These are phyloP conservation scores for Stemphylium beticola DNA, from an alignment of 2,329 filamentous ascomycete species.

Conservation along the genomic window DNA sequence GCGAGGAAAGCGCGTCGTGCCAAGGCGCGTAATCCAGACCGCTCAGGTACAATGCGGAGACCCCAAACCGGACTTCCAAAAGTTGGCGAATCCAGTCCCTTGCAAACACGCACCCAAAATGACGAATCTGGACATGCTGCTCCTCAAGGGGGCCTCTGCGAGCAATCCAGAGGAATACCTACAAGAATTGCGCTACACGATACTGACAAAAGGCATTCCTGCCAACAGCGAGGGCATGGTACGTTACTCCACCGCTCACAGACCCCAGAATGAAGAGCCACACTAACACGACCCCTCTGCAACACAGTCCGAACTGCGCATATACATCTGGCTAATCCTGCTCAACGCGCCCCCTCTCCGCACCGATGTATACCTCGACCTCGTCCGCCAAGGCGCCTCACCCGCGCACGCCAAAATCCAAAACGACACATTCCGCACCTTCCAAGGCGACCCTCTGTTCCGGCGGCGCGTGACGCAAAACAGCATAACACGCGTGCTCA, in stretches of 20 bases:
- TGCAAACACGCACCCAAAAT: conserved; percentile 29
- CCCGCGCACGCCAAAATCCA: conserved; percentile 97
- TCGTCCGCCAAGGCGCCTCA: conserved; percentile 91
- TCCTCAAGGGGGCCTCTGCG: conserved; percentile 79
- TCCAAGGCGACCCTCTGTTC: conserved; percentile 97
- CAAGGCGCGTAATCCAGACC: conserved; percentile 7
- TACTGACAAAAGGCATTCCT: conserved; percentile 77
- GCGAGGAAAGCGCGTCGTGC: not conserved
- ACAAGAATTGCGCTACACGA: conserved; percentile 73
- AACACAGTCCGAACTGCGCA: conserved; percentile 80
- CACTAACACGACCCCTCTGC: not conserved
- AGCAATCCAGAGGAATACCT: conserved; percentile 71
- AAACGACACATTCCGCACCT: conserved; percentile 96
- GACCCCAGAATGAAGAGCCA: too few relatives aligned
- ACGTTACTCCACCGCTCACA: conserved; percentile 20
- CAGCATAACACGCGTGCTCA: conserved; percentile 89
- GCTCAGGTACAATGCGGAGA: not conserved
- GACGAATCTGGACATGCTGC: conserved; percentile 70
- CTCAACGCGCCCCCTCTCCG: conserved; percentile 84
- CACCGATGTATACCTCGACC: conserved; percentile 85
- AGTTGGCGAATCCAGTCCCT: conserved; percentile 5
- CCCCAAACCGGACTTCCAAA: conserved; percentile 7
- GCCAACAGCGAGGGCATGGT: conserved; percentile 84
- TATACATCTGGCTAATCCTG: conserved; percentile 95
- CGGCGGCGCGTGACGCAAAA: conserved; percentile 94